Evolutionary conservation across 2,329 filamentous ascomycete genomes (phyloP).

Genomic region (Calonectria multiphialidica): DNA sequence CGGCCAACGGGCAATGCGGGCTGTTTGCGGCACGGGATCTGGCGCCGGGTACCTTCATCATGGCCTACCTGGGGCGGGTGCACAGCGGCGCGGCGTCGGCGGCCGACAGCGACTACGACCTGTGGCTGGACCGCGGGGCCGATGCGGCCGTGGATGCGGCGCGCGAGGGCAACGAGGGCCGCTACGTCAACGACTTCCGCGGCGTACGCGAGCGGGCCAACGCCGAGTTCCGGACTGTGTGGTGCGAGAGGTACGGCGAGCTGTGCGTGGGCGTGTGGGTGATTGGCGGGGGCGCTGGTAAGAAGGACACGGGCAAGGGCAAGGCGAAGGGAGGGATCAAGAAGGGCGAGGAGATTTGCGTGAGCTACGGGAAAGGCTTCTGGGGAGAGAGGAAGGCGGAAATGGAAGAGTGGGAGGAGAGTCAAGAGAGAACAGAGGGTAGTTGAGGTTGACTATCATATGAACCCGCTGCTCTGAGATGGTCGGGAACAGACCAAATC

Average conservation of each 20-base stretch:
- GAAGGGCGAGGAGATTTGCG: slow-evolving; percentile 73
- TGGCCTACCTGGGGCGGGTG: slow-evolving; percentile 72
- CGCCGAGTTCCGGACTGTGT: slow-evolving; percentile 70
- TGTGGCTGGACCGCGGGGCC: slow-evolving; percentile 70
- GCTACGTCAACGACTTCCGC: slow-evolving; percentile 77
- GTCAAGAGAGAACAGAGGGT: not conserved
- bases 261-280: slow-evolving; percentile 71
- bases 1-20: slow-evolving; percentile 69
- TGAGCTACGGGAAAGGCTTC: slow-evolving; percentile 77
- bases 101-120: slow-evolving; percentile 67
- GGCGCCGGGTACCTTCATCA: slow-evolving; percentile 65
- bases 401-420: slow-evolving; percentile 20
- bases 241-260: slow-evolving; percentile 65
- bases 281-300: slow-evolving; percentile 45
- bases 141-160: slow-evolving; percentile 72
- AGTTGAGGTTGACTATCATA: not conserved
- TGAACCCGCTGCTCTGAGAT: not conserved
- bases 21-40: slow-evolving; percentile 70
- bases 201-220: slow-evolving; percentile 67
- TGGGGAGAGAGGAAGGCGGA: slow-evolving; percentile 60
- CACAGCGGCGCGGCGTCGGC: slow-evolving; percentile 56
- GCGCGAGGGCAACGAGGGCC: slow-evolving; percentile 70
- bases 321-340: slow-evolving; percentile 56
- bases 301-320: slow-evolving; percentile 37
- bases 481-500: not conserved